Conservation (phyloP, 108 stramenopile species). For the Seminavis robusta region DNA sequence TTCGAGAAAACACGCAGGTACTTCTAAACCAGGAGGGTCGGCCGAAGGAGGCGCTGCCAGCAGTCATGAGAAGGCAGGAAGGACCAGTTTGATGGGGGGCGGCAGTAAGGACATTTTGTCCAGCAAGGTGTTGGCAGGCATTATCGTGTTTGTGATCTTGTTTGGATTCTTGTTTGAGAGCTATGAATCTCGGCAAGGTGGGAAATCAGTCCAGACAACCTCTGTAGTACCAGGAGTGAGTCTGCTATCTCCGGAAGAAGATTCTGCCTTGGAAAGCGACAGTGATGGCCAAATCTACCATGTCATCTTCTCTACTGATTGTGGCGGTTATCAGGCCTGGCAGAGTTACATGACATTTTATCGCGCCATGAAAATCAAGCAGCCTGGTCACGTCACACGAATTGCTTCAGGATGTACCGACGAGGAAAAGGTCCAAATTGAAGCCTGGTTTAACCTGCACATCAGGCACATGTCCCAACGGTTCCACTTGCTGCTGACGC, state of each 20-base stretch:
- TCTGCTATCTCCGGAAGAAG: conserved; percentile 13
- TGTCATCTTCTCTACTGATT: conserved; percentile 63
- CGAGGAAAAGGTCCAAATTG: conserved; percentile 6
- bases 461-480: conserved; percentile 16
- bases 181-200: too few relatives aligned
- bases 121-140: too few relatives aligned
- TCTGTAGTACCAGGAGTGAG: too few relatives aligned
- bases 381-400: conserved; percentile 24
- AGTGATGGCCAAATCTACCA: conserved; percentile 12
- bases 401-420: conserved; percentile 18
- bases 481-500: conserved; percentile 60
- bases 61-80: too few relatives aligned
- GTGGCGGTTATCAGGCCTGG: conserved; percentile 71
- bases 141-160: too few relatives aligned
- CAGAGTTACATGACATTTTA: conserved; percentile 67
- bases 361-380: conserved; percentile 37
- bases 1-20: too few relatives aligned
- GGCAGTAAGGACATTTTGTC: too few relatives aligned
- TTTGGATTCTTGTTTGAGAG: too few relatives aligned
- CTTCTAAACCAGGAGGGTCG: too few relatives aligned
- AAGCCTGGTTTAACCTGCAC: conserved; percentile 24
- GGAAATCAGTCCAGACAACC: too few relatives aligned
- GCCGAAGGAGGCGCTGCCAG: too few relatives aligned
- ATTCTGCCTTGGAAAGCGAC: conserved; percentile 2
- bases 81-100: too few relatives aligned